Evolutionary conservation across 1,139 yeast species (phyloP).

Genomic region (Debaryomyces psychrophilus): DNA sequence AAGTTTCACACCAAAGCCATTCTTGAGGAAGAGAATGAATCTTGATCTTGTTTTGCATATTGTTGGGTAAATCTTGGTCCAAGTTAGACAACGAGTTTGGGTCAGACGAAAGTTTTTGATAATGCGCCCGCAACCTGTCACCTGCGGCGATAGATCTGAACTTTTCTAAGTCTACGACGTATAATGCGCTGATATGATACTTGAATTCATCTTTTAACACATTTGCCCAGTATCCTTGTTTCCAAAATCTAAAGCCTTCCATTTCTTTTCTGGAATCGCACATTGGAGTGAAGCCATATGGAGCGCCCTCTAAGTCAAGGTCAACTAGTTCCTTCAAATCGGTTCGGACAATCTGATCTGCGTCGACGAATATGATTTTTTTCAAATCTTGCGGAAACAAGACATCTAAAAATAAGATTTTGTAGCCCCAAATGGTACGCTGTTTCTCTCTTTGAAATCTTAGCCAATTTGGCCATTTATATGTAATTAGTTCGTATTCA

Average conservation of each 20-base stretch:
- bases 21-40: slow-evolving; percentile 77
- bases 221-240: slow-evolving; percentile 85
- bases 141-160: slow-evolving; percentile 75
- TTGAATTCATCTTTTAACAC: slow-evolving; percentile 58
- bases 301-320: slow-evolving; percentile 71
- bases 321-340: slow-evolving; percentile 71
- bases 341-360: slow-evolving; percentile 77
- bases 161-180: slow-evolving; percentile 71
- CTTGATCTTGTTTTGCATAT: slow-evolving; percentile 67
- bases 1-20: slow-evolving; percentile 94
- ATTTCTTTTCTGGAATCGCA: slow-evolving; percentile 78
- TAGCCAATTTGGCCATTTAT: slow-evolving; percentile 93
- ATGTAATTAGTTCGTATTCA: slow-evolving; percentile 72
- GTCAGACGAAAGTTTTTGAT: slow-evolving; percentile 80
- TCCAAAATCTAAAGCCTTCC: slow-evolving; percentile 92
- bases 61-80: slow-evolving; percentile 92
- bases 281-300: slow-evolving; percentile 88
- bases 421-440: slow-evolving; percentile 85
- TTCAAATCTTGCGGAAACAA: slow-evolving; percentile 78
- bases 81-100: slow-evolving; percentile 76
- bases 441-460: slow-evolving; percentile 75
- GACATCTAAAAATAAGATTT: slow-evolving; percentile 82
- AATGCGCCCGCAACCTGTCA: slow-evolving; percentile 79
- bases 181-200: slow-evolving; percentile 86
- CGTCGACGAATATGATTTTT: slow-evolving; percentile 81